Evolutionary conservation across 108 stramenopile genomes (phyloP).

Genomic region (Skeletonema grethae): DNA sequence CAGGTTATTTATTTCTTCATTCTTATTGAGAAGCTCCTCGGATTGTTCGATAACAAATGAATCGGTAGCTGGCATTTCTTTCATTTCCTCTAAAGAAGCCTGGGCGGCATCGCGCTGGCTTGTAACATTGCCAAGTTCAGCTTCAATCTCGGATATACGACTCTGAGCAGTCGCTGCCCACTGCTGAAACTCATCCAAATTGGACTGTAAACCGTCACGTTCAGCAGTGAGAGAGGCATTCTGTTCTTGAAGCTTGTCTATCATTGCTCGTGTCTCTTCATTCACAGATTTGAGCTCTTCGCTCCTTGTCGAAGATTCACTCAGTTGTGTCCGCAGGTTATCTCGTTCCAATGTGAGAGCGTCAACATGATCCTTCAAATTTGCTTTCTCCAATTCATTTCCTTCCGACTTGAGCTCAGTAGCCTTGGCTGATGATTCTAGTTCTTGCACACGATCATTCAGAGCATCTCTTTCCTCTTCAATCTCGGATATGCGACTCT

Average conservation of each 20-base stretch:
- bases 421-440: not conserved
- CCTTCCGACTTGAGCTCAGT: not conserved
- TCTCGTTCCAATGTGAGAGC: slow-evolving; percentile 6
- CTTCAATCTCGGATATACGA: slow-evolving; percentile 56
- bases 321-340: slow-evolving; percentile 5
- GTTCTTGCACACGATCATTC: slow-evolving; percentile 5
- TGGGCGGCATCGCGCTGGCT: slow-evolving; percentile 29
- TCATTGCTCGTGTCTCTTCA: slow-evolving; percentile 11
- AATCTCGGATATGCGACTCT: slow-evolving; percentile 56
- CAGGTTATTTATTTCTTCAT: slow-evolving; percentile 29
- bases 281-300: slow-evolving; percentile 13
- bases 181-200: slow-evolving; percentile 54
- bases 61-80: slow-evolving; percentile 4
- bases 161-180: slow-evolving; percentile 62
- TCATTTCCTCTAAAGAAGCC: slow-evolving; percentile 5
- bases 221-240: slow-evolving; percentile 34
- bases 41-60: slow-evolving; percentile 10
- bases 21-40: slow-evolving; percentile 29
- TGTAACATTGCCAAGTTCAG: slow-evolving; percentile 23
- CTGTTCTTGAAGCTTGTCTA: slow-evolving; percentile 37
- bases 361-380: not conserved
- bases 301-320: not conserved
- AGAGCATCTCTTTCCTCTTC: slow-evolving; percentile 41
- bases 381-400: not conserved
- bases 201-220: slow-evolving; percentile 44